These are phyloP conservation scores for Neurospora intermedia DNA, from an alignment of 495 filamentous ascomycete genomes.

Conservation along the genomic window DNA sequence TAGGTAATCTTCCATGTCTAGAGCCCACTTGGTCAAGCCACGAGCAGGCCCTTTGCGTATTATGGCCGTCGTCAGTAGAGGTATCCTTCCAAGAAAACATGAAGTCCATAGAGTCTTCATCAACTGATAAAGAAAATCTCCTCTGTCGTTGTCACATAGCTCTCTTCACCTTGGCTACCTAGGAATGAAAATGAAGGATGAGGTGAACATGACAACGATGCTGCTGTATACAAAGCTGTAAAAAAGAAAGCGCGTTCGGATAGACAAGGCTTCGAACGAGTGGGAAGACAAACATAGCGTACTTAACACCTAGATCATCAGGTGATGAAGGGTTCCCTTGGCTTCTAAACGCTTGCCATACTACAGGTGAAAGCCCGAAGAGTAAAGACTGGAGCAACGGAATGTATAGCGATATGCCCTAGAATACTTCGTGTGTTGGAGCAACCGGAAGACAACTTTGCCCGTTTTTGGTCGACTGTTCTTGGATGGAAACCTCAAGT, in stretches of 20 bases:
- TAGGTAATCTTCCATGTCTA: too few species aligned
- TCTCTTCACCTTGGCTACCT: too few species aligned
- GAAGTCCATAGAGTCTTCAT: too few species aligned
- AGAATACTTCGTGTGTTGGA: neutral
- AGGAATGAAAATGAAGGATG: too few species aligned
- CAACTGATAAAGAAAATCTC: too few species aligned
- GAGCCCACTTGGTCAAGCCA: slow-evolving; percentile 43
- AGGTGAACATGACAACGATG: too few species aligned
- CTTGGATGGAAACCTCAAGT: neutral
- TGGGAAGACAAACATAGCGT: neutral
- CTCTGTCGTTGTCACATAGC: too few species aligned
- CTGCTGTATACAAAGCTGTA: too few species aligned
- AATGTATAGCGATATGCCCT: neutral
- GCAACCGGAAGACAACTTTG: neutral
- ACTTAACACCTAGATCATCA: neutral
- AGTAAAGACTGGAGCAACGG: neutral
- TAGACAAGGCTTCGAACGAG: neutral
- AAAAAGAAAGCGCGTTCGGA: too few species aligned
- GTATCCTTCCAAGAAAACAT: too few species aligned
- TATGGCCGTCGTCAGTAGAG: too few species aligned
- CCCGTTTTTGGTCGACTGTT: neutral
- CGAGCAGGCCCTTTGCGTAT: too few species aligned
- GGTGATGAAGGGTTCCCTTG: neutral
- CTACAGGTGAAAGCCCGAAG: neutral
- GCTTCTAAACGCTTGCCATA: neutral